These are phyloP conservation scores for Sphagnum fallax DNA, from an alignment of 228 moss, liverwort and hornwort species.

Conservation along the genomic window DNA sequence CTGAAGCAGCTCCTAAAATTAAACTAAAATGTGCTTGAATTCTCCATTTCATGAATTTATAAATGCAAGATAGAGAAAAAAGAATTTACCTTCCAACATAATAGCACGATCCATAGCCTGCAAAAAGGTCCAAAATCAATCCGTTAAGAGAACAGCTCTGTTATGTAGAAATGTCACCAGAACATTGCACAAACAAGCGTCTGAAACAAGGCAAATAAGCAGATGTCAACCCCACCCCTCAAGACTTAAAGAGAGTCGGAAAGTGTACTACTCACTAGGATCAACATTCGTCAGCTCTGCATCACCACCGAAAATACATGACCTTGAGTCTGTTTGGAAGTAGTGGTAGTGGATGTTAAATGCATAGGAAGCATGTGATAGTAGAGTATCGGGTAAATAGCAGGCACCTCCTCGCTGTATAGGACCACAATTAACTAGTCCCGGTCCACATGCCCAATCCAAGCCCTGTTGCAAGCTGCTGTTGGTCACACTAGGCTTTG, in stretches of 20 bases:
- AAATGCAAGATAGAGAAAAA: neutral
- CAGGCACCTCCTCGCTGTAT: conserved; percentile 54
- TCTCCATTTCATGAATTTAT: neutral
- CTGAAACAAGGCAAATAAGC: neutral
- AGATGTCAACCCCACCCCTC: neutral
- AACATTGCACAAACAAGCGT: neutral
- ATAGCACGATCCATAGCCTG: conserved; percentile 42
- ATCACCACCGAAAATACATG: conserved; percentile 59
- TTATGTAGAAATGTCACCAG: no score
- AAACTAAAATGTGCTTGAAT: neutral
- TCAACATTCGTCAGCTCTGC: conserved; percentile 48
- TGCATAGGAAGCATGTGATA: conserved; percentile 66
- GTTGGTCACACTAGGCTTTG: conserved; percentile 23
- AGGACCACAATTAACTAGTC: conserved; percentile 51
- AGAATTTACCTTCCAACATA: conserved; percentile 26
- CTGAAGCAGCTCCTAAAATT: neutral
- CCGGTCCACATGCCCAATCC: conserved; percentile 74
- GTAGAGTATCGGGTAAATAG: conserved; percentile 54
- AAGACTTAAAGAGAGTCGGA: neutral
- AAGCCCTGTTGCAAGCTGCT: conserved; percentile 56
- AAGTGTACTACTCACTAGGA: conserved; percentile 53
- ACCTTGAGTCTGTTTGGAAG: conserved; percentile 30
- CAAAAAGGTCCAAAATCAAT: neutral
- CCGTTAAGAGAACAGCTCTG: neutral
- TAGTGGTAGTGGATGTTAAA: conserved; percentile 80